phyloP scores from a whole-genome alignment of 2,329 filamentous ascomycete genomes.

The Chaetomiaceae sp. region DNA sequence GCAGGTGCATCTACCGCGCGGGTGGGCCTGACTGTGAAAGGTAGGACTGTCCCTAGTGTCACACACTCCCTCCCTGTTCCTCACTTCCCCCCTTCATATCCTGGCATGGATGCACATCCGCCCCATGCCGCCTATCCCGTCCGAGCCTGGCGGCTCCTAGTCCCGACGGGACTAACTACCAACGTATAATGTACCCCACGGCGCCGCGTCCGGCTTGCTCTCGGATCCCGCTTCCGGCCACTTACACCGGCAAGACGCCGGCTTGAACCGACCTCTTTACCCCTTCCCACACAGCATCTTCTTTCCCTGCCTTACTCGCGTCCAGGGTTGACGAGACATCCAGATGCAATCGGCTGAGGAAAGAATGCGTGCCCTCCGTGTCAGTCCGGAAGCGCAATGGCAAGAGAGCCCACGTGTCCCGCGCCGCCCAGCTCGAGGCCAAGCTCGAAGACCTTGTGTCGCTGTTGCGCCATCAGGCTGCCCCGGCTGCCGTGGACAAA shows the following conservation, averaged over 20 bases:
- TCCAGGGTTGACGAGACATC: neutral
- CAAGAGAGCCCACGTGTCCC: constrained; percentile 27
- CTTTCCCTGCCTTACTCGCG: neutral
- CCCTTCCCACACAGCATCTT: neutral
- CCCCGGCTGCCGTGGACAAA: constrained; percentile 18
- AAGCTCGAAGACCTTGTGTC: constrained; percentile 44
- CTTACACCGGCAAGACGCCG: neutral
- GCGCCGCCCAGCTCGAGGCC: constrained; percentile 43
- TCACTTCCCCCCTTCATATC: too few species aligned
- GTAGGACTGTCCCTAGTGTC: too few species aligned
- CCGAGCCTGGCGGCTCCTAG: constrained; percentile 7
- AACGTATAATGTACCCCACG: too few species aligned
- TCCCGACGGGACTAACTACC: too few species aligned
- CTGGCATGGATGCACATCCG: neutral
- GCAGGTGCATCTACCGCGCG: constrained; percentile 40
- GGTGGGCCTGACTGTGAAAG: constrained; percentile 29
- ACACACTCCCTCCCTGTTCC: too few species aligned
- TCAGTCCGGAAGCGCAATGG: constrained; percentile 34
- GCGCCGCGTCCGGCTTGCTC: constrained; percentile 1
- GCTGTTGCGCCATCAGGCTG: constrained; percentile 32
- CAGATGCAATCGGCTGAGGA: constrained; percentile 38
- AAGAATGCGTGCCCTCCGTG: constrained; percentile 41
- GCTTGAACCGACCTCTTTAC: neutral
- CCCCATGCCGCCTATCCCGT: constrained; percentile 14
- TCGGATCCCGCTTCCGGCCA: neutral